Conservation (phyloP, 345 rosid genomes). For the Noccaea bulbosa region DNA sequence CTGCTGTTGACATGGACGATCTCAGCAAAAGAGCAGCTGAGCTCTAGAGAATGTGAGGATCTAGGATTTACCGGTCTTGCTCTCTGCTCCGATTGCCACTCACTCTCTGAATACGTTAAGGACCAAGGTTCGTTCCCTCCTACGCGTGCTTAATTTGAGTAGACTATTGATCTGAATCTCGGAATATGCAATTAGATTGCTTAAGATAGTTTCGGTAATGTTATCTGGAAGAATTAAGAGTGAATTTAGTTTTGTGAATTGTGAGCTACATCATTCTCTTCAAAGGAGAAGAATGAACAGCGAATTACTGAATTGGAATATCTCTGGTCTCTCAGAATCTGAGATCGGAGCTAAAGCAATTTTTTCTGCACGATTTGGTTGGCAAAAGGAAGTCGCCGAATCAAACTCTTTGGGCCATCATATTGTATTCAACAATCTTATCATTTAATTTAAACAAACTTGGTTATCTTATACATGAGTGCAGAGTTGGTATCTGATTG, state of each 20-base stretch:
- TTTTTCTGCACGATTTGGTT: too few species aligned
- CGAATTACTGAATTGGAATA: neutral
- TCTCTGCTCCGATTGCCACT: slow-evolving; percentile 91
- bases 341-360: neutral
- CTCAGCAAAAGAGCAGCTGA: slow-evolving; percentile 65
- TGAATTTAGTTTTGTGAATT: neutral
- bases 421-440: neutral
- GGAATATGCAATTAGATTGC: neutral
- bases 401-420: neutral
- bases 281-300: too few species aligned
- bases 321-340: neutral
- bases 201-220: neutral
- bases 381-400: too few species aligned
- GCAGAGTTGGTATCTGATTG: slow-evolving; percentile 95
- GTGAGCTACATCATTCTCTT: slow-evolving; percentile 16
- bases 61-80: slow-evolving; percentile 97
- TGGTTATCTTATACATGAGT: slow-evolving; percentile 7
- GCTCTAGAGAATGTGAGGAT: slow-evolving; percentile 74
- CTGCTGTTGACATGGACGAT: slow-evolving; percentile 16
- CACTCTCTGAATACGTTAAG: slow-evolving; percentile 88
- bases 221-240: neutral
- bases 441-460: neutral
- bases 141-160: neutral
- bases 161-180: too few species aligned
- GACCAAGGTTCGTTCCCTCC: slow-evolving; percentile 61